Conservation (phyloP, 805 yeast species). For the Ogataea zsoltii region DNA sequence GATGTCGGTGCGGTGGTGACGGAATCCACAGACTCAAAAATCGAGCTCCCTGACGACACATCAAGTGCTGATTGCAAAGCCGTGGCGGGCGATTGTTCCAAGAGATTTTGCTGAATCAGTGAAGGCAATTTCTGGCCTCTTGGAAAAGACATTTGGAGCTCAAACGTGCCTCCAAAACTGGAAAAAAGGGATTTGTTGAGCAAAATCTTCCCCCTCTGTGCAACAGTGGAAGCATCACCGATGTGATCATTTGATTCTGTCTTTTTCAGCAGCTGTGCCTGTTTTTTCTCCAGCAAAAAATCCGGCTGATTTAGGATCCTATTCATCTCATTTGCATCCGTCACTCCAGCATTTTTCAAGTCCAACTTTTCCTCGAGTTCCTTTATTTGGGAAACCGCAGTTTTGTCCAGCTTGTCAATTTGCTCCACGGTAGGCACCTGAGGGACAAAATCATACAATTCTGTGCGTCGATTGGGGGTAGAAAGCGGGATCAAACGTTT, state of each 20-base stretch:
- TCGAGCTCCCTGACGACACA: not conserved
- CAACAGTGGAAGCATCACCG: too few relatives aligned
- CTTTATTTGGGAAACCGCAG: constrained; percentile 1
- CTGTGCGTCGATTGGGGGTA: not conserved
- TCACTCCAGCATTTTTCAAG: constrained; percentile 14
- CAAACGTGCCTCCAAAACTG: constrained; percentile 1
- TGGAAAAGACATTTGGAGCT: not conserved
- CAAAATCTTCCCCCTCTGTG: not conserved
- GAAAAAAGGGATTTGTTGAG: constrained; percentile 1
- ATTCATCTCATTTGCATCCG: constrained; percentile 6
- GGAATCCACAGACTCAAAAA: constrained; percentile 6
- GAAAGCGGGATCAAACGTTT: constrained; percentile 25
- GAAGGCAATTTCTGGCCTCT: constrained; percentile 1
- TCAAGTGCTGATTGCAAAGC: constrained; percentile 6
- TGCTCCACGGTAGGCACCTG: constrained; percentile 14
- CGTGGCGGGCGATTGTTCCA: constrained; percentile 8
- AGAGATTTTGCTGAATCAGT: constrained; percentile 3
- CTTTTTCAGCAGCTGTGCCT: not conserved
- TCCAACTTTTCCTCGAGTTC: constrained; percentile 9
- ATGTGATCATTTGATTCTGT: too few relatives aligned
- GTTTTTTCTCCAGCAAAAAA: not conserved
- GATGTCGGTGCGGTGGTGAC: constrained; percentile 8
- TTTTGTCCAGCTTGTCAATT: constrained; percentile 11
- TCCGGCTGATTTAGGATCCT: not conserved
- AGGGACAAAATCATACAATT: constrained; percentile 8